Base-by-base conservation (phyloP, 2,329 filamentous ascomycete genomes). In the Fusarium hainanense region DNA sequence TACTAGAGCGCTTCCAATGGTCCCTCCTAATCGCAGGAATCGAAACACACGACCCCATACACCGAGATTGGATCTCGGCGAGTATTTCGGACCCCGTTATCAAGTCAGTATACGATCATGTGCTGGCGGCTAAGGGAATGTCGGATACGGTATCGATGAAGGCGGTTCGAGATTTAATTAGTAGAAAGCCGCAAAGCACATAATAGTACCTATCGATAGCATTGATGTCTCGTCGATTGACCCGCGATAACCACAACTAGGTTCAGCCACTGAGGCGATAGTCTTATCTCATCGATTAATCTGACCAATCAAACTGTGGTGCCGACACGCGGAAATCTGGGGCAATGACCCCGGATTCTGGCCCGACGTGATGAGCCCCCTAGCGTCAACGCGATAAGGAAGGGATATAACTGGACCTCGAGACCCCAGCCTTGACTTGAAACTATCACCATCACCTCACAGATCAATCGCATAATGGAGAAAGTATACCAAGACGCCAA, bases 81-180 rank as follows among this genome's bases (percentile, higher is more conserved):
- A 68, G 21, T 56, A 68, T 72, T 58, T 72, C 70, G 34, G 70
- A 71, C 20, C 58, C 69, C 51, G 66, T 56, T 55, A 69, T 71
- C 43, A 71, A 64, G 54, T 54, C 66, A 10, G 44, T 67, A 1
- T 52, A 63, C 21, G 46, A 61, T 21, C 32, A 61, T 4, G 32
- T 61, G 0, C 20, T 51, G 18, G 49, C 58, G 58, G 69, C 69
- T 32, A 71, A 54, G 49, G 40, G 42, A 55, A 6, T 6, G 34
- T 63, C 60, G 48, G 58, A 20, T 48, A 32, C 13, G 48, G 41
- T 63, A 28, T 48, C 58, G 2, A 63, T 63, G 48, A 34, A 30
- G 16, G 28, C 27, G 48, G 23, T 63, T 30, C 27, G 60, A 10
- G 42, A 37, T 2, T n/a, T 63, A 32, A 23, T 63, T 48, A 48